Conservation (phyloP, 768 basidiomycete species). For the Boletus rufocinnamomeus region DNA sequence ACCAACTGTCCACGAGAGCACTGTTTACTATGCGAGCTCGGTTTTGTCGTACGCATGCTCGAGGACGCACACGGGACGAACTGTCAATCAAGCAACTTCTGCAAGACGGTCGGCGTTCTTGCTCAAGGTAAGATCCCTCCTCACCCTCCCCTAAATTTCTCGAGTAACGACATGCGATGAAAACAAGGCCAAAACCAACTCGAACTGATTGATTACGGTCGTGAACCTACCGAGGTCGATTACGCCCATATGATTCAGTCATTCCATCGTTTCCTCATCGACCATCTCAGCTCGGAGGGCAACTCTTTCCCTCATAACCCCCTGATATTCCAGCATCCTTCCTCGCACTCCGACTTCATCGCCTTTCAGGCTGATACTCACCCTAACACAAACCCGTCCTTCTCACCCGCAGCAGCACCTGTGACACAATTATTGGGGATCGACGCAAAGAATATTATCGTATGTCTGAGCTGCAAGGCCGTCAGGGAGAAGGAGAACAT, state of each 20-base stretch:
- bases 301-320: slow-evolving; percentile 65
- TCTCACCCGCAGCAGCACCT: slow-evolving; percentile 57
- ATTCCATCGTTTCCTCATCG: slow-evolving; percentile 92
- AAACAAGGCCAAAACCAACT: slow-evolving; percentile 68
- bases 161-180: not conserved
- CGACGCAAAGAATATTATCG: slow-evolving; percentile 71
- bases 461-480: slow-evolving; percentile 74
- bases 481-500: slow-evolving; percentile 73
- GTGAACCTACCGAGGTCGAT: slow-evolving; percentile 69
- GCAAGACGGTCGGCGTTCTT: slow-evolving; percentile 86
- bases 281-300: slow-evolving; percentile 77
- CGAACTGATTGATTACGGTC: slow-evolving; percentile 86
- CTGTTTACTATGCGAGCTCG: slow-evolving; percentile 92
- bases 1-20: slow-evolving; percentile 88
- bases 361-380: slow-evolving; percentile 26
- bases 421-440: slow-evolving; percentile 87
- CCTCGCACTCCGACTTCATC: slow-evolving; percentile 4
- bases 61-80: slow-evolving; percentile 94
- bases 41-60: slow-evolving; percentile 93
- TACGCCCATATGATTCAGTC: slow-evolving; percentile 90
- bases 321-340: slow-evolving; percentile 41
- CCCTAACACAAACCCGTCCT: slow-evolving; percentile 11
- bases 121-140: slow-evolving; percentile 66
- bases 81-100: slow-evolving; percentile 97
- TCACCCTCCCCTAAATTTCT: not conserved